Evolutionary conservation across 1,284 basidiomycete species (phyloP).

Genomic region (Somion occarium): DNA sequence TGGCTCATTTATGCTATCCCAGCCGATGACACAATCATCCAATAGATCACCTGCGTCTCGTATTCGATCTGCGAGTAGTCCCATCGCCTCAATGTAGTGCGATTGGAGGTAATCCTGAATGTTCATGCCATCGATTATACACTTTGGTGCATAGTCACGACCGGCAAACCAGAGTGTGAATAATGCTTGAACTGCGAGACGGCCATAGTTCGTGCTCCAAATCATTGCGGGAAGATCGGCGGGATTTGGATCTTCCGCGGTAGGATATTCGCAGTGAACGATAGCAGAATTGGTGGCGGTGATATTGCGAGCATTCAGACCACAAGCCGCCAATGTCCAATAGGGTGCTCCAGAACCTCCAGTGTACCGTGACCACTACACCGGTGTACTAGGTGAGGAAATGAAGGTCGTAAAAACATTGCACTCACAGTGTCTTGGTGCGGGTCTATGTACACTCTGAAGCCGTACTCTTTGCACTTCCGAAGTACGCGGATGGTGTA

Average conservation of each 20-base stretch:
- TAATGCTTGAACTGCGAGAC: slow-evolving; percentile 82
- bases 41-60: slow-evolving; percentile 68
- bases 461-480: slow-evolving; percentile 94
- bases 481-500: slow-evolving; percentile 84
- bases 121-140: slow-evolving; percentile 87
- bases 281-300: slow-evolving; percentile 84
- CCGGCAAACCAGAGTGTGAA: slow-evolving; percentile 97
- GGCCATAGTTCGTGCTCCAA: slow-evolving; percentile 95
- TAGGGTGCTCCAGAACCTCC: slow-evolving; percentile 95
- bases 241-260: slow-evolving; percentile 60
- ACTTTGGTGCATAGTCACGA: slow-evolving; percentile 84
- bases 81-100: slow-evolving; percentile 81
- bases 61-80: slow-evolving; percentile 73
- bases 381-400: background rate
- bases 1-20: slow-evolving; percentile 97
- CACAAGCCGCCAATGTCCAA: slow-evolving; percentile 93
- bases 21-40: slow-evolving; percentile 89
- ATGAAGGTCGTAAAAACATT: background rate
- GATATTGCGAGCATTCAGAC: slow-evolving; percentile 83
- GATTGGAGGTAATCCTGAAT: slow-evolving; percentile 93
- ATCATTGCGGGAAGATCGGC: slow-evolving; percentile 85
- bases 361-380: slow-evolving; percentile 93
- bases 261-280: slow-evolving; percentile 86
- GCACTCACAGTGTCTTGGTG: slow-evolving; percentile 92
- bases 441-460: slow-evolving; percentile 92